Evolutionary conservation across 176 grass and related monocot species (phyloP).

Genomic region (Triticum urartu): DNA sequence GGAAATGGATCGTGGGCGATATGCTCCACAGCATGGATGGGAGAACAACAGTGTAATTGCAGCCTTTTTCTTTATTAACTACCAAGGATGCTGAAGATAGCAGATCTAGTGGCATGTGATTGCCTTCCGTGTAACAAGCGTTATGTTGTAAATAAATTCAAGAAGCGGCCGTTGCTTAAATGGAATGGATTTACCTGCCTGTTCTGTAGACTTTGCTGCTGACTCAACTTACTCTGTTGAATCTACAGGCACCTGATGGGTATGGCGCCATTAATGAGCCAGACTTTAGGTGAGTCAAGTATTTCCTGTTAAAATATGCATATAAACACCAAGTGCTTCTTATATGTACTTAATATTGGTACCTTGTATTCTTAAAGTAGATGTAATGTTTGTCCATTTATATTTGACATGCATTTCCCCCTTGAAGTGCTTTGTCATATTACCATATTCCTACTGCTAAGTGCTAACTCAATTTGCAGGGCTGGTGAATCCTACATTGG

Average conservation of each 20-base stretch:
- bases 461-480: conserved; percentile 63
- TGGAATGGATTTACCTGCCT: conserved; percentile 85
- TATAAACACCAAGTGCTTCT: too few species aligned
- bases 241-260: conserved; percentile 98
- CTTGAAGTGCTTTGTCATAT: conserved; percentile 24
- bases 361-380: not conserved
- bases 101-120: conserved; percentile 77
- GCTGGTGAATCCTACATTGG: conserved; percentile 68
- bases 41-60: conserved; percentile 99
- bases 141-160: conserved; percentile 65
- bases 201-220: conserved; percentile 83
- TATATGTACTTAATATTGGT: too few species aligned
- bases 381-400: not conserved
- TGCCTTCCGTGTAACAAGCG: conserved; percentile 55
- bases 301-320: not conserved
- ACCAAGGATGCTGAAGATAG: conserved; percentile 80
- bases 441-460: conserved; percentile 42
- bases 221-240: conserved; percentile 99
- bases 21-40: conserved; percentile 83
- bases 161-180: conserved; percentile 77
- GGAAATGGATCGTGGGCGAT: conserved; percentile 83
- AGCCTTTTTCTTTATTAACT: conserved; percentile 91
- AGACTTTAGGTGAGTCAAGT: conserved; percentile 65
- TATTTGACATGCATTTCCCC: not conserved
- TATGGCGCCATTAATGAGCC: conserved; percentile 67